A percentile compares a stretch with the other conserved stretches of the same genome.
These are phyloP conservation scores for Nakaseomyces kungkrabaensis DNA, from an alignment of 1,139 yeast genomes.

Conservation along the genomic window DNA sequence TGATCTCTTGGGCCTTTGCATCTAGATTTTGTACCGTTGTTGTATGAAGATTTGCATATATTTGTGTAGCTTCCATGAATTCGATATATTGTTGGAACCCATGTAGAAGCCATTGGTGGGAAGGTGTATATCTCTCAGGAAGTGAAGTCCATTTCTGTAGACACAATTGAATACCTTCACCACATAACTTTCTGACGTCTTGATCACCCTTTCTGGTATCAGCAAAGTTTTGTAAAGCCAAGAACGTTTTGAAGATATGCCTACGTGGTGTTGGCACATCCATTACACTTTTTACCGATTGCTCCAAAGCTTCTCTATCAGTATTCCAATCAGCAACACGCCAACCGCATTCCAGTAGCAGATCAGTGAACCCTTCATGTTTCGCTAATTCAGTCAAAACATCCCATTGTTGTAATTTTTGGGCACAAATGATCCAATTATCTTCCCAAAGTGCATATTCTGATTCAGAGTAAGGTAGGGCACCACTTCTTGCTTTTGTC, in stretches of 20 bases:
- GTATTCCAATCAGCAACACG: constrained; percentile 98
- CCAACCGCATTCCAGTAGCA: constrained; percentile 96
- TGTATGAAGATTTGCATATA: constrained; percentile 77
- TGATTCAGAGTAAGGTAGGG: constrained; percentile 87
- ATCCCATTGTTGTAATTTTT: constrained; percentile 97
- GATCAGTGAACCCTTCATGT: constrained; percentile 94
- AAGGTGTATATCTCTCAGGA: constrained; percentile 68
- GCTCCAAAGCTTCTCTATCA: constrained; percentile 89
- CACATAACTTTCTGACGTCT: constrained; percentile 78
- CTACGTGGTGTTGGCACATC: constrained; percentile 98
- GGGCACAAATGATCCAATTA: constrained; percentile 96
- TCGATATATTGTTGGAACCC: constrained; percentile 97
- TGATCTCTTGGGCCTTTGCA: constrained; percentile 84
- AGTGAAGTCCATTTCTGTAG: constrained; percentile 88
- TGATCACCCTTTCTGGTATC: constrained; percentile 75
- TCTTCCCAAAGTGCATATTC: constrained; percentile 98
- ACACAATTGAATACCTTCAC: constrained; percentile 92
- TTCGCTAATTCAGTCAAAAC: constrained; percentile 91
- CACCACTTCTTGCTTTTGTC: constrained; percentile 92
- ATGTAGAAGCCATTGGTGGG: constrained; percentile 85
- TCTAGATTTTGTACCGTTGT: constrained; percentile 91
- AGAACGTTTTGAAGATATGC: constrained; percentile 88
- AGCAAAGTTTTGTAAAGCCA: constrained; percentile 87
- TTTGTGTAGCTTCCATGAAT: constrained; percentile 94
- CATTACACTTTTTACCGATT: constrained; percentile 90